Base-by-base conservation (phyloP, 2,329 filamentous ascomycete genomes). In the Neophaeococcomyces aloes region DNA sequence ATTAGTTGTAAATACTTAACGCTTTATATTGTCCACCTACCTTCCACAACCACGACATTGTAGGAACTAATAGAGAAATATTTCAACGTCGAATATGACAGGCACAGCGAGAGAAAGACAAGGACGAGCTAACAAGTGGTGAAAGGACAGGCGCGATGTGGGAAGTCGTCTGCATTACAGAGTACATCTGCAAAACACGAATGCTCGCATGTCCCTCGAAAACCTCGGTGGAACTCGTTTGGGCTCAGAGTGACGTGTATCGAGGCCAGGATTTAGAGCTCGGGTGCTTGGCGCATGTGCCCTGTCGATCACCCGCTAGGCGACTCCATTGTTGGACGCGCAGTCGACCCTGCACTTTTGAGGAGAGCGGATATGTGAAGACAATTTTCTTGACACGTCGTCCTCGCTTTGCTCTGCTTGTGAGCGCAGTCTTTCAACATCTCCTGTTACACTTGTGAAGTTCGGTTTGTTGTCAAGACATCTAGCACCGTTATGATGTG, bases 401-500 rank as follows among this genome's bases (percentile, higher is more conserved):
- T 41, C 38, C 29, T 41, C 17, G 32, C n/a, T 29, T 17, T 30
- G 10, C 14, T 13, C 30, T 7, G 30, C 38, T 11, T 32, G 27
- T 21, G 7, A 14, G 10, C 7, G 17, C 17, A 17, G n/a, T 14
- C 11, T 38, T 21, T 38, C 19, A 38, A 27, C 35, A 14, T 8
- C n/a, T 30, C 29, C 29, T n/a, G 7, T 30, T 8, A 7, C 7
- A 30, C 7, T 30, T 8, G 8, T n/a, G n/a, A 7, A n/a, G n/a
- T 7, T 30, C 29, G 29, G 8, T n/a, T 30, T n/a, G n/a, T 30
- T n/a, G n/a, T 8, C 29, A n/a, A 7, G n/a, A n/a, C n/a, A n/a
- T n/a, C n/a, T n/a, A n/a, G 23, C 23, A 27, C 5, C 35, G 21
- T 38, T 25, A 39, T 29, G 14, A 93, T 94, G 84, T 96, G 89